Base-by-base conservation (phyloP, 345 rosid species). In the Melastoma malabathricum region DNA sequence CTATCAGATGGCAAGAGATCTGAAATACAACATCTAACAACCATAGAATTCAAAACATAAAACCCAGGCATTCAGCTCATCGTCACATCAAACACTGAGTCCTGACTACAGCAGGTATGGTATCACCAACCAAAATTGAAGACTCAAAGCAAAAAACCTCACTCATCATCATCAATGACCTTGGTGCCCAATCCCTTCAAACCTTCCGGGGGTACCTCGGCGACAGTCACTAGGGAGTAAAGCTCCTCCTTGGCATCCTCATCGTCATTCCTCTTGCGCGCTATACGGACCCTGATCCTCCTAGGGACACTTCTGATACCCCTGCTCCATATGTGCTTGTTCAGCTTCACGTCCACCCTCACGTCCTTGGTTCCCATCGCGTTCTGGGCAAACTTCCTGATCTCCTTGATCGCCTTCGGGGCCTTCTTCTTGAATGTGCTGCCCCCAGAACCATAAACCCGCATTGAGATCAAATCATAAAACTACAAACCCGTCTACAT, bases 351-450 rank as follows among this genome's bases (percentile, higher is more conserved):
- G 44, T 79, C 85, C 0, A 79, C 82, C 57, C 85, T 66, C 23
- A 76, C 85, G 13, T 79, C 85, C 17, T 66, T 71, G n/a, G 85
- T 79, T 20, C 79, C 75, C 82, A 79, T 79, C 20, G 75, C 77
- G 46, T 79, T 76, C 65, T 66, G 46, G 6, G 79, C 75, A 64
- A 79, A 79, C 62, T 75, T 79, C 67, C 72, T 66, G 14, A 76
- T 79, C 68, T 79, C 85, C 44, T 79, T 79, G 1, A 79, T 79
- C 25, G 81, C 84, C 23, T 71, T 79, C 1, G 84, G 84, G 48
- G 84, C 84, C 58, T 73, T 79, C 81, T 79, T 75, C 73, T 79
- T 79, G 72, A 75, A 79, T 0, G 84, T 75, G 57, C 84, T 75
- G 70, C 44, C 41, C 46, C 44, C 46, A 17, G 70, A 46, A 73